A percentile compares a stretch with the other conserved stretches of the same genome.
Conservation (phyloP, 2,329 filamentous ascomycete species). For the Onygenales sp. region DNA sequence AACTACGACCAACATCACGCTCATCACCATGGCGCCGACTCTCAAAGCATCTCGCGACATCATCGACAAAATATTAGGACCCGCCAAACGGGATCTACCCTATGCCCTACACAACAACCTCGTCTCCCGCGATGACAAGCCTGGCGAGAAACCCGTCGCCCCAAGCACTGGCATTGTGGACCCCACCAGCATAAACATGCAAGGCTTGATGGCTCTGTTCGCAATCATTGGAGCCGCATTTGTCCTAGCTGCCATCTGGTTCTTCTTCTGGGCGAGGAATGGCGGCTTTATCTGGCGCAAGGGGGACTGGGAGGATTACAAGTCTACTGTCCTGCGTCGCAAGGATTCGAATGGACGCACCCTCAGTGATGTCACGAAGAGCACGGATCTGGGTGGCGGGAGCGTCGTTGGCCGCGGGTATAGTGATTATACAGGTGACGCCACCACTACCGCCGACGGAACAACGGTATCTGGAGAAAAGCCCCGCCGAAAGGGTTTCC, state of each 20-base stretch:
- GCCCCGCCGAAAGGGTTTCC: conserved; percentile 12
- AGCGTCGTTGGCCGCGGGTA: conserved; percentile 56
- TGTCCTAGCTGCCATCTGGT: conserved; percentile 74
- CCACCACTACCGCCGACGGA: conserved; percentile 35
- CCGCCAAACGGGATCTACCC: no score
- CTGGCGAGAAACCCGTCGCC: background rate
- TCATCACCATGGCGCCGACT: no score
- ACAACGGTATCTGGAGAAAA: conserved; percentile 38
- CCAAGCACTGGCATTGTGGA: conserved; percentile 30
- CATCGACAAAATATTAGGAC: no score
- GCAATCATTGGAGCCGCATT: conserved; percentile 71
- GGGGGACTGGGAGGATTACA: conserved; percentile 97
- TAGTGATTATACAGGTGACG: conserved; percentile 52
- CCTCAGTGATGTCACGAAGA: conserved; percentile 69
- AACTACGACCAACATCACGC: no score
- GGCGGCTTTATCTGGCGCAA: conserved; percentile 83
- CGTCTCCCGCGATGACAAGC: background rate
- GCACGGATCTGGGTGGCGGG: conserved; percentile 77
- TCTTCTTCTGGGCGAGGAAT: conserved; percentile 98
- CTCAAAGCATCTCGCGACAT: no score
- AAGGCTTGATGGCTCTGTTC: conserved; percentile 73
- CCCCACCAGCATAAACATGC: conserved; percentile 37
- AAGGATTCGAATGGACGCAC: conserved; percentile 84
- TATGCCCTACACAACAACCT: background rate
- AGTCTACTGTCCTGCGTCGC: conserved; percentile 80